Base-by-base conservation (phyloP, 768 basidiomycete genomes). In the Mycena belliarum region DNA sequence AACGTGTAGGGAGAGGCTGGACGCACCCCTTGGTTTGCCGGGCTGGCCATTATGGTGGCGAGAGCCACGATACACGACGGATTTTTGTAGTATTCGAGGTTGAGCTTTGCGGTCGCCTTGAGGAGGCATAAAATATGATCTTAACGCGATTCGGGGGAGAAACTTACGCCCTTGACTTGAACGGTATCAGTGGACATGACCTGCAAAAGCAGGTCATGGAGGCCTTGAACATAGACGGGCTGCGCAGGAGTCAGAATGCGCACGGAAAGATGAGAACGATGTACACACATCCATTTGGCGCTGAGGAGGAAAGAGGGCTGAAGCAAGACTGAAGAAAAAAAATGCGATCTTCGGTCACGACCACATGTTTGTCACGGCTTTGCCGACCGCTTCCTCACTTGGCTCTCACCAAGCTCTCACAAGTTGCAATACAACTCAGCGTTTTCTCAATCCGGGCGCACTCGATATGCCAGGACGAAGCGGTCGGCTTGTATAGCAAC, bases 61-160 rank as follows among this genome's bases (percentile, higher is more conserved):
- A 99, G 85, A 37, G 92, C 93, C 45, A 95, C 84, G 61, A 99
- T 95, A 70, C 95, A 97, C 77, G 80, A 76, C 8, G 95, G 83
- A 68, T 87, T 86, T 76, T 92, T 94, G 84, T 95, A 98, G 76
- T 85, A 98, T 50, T 95, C 89, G 65, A 87, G 86, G 74, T 96
- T 97, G 53, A 99, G 81, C 65, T 87, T 85, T 6, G 91, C 83
- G 15, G 97, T 99, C 7, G 96, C 94, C 95, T 98, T n/a, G n/a
- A n/a, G 61, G 20, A 24, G 38, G 59, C 50, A 49, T 40, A 58
- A 41, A 40, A 49, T 55, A 37, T 15, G 41, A 56, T 29, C 35
- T 57, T 8, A 60, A 4, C 55, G 57, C 24, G 57, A 53, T 29
- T 35, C 20, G 26, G 41, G 68, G 20, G 56, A n/a, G 59, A 15